phyloP scores from a whole-genome alignment of 2,329 filamentous ascomycete genomes.

The Huntiella decipiens region DNA sequence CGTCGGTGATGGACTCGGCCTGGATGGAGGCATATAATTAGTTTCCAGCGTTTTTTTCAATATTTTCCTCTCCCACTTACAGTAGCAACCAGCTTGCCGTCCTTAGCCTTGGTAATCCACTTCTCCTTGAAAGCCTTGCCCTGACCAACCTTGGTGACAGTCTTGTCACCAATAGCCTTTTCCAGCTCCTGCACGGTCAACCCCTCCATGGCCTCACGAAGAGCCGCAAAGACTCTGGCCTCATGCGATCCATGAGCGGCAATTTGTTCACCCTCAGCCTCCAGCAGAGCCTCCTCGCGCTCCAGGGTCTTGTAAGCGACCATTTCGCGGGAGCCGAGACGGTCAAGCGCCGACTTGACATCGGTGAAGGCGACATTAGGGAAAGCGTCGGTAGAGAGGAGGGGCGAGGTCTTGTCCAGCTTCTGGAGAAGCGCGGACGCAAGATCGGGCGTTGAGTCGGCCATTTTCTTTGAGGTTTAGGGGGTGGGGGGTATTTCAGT shows the following conservation, averaged over 20 bases:
- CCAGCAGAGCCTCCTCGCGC: slow-evolving; percentile 56
- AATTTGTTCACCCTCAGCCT: slow-evolving; percentile 54
- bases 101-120: slow-evolving; percentile 46
- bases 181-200: slow-evolving; percentile 61
- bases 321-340: slow-evolving; percentile 70
- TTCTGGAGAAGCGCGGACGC: slow-evolving; percentile 45
- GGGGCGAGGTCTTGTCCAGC: slow-evolving; percentile 41
- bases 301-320: slow-evolving; percentile 71
- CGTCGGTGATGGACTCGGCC: slow-evolving; percentile 60
- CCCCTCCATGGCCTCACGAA: slow-evolving; percentile 55
- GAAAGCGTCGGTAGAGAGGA: slow-evolving; percentile 53
- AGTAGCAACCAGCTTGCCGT: slow-evolving; percentile 33
- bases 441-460: slow-evolving; percentile 32
- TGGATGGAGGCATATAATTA: slow-evolving; percentile 13
- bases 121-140: slow-evolving; percentile 80
- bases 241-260: slow-evolving; percentile 62
- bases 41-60: background rate
- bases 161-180: slow-evolving; percentile 51
- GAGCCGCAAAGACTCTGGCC: slow-evolving; percentile 60
- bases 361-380: slow-evolving; percentile 43
- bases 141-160: slow-evolving; percentile 64
- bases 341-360: slow-evolving; percentile 76
- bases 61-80: slow-evolving; percentile 19
- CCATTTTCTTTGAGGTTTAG: slow-evolving; percentile 23
- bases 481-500: background rate